Base-by-base conservation (phyloP, 179 eudicot genomes). In the Camellia oleifera region DNA sequence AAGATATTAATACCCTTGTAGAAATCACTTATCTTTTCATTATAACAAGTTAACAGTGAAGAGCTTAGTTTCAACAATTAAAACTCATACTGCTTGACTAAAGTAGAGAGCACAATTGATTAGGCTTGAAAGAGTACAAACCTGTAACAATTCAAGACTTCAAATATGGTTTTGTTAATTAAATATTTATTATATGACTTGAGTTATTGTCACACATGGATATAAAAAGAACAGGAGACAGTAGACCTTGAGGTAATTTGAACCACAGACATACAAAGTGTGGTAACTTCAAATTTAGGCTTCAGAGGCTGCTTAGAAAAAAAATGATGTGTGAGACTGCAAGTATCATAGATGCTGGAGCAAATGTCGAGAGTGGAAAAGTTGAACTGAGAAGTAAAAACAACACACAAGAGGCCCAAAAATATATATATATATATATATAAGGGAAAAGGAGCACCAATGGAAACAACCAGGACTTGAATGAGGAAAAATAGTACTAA, bases 241-340 rank as follows among this genome's bases (percentile, higher is more conserved):
- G 68, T 1, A 18, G 12, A 46, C n/a, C 40, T 70, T 17, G 32
- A 70, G 12, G 5, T 70, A 32, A 17, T 45, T 69, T 50, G 26
- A 70, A 70, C 7, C 6, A 46, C 14, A 46, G 23, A 14, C 2
- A 45, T 23, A n/a, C 26, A 45, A 12, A 17, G 56, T 3, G 26
- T 3, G 13, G 10, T 54, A 6, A 69, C 56, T 17, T 69, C 74
- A 45, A 32, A 7, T 45, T 69, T 46, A 17, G 5, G 56, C 68
- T 64, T 64, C 68, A 64, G 42, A 64, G 63, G 23, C 68, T 64
- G 68, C 63, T 14, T 60, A 60, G 63, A 60, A 9, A 60, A 60
- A 15, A 15, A 15, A 5, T 15, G 15, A 18, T 15, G 63, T 60
- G 17, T 60, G 20, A 60, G 63, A 64, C 12, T 64, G 12, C 23